These are phyloP conservation scores for Ceriops decandra DNA, from an alignment of 345 rosid genomes.

Conservation along the genomic window DNA sequence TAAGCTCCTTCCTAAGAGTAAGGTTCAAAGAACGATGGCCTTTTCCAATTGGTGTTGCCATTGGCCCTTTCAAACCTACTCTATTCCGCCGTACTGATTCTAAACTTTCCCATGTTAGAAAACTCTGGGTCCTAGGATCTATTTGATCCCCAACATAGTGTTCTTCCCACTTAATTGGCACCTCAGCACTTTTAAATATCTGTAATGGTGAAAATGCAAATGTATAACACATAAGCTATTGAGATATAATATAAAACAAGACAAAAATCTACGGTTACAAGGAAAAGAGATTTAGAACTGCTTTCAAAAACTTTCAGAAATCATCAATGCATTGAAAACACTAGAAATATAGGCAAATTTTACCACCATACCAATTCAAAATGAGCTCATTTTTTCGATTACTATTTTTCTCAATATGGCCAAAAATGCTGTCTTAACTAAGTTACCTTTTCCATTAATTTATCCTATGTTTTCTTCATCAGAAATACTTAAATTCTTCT, in stretches of 20 bases:
- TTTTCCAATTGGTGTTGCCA: slow-evolving; percentile 99
- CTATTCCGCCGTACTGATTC: slow-evolving; percentile 80
- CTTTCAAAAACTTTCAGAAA: too few relatives aligned
- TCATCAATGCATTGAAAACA: too few relatives aligned
- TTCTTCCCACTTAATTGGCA: slow-evolving; percentile 96
- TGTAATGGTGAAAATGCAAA: slow-evolving; percentile 17
- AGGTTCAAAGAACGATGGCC: slow-evolving; percentile 96
- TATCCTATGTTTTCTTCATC: too few relatives aligned
- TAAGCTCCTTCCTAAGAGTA: slow-evolving; percentile 92
- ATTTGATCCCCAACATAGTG: slow-evolving; percentile 75
- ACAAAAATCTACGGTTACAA: not conserved
- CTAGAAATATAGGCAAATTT: too few relatives aligned
- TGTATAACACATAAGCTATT: not conserved
- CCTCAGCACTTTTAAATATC: slow-evolving; percentile 77
- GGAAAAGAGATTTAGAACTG: too few relatives aligned
- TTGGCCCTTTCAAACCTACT: slow-evolving; percentile 98
- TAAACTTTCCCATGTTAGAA: slow-evolving; percentile 94
- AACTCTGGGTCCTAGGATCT: slow-evolving; percentile 97
- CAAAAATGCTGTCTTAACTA: too few relatives aligned
- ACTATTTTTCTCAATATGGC: too few relatives aligned
- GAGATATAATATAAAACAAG: not conserved
- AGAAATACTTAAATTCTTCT: too few relatives aligned
- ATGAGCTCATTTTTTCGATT: too few relatives aligned
- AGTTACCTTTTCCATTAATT: too few relatives aligned
- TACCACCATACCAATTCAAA: too few relatives aligned